Percentiles rank a stretch among this genome's conserved stretches.
Evolutionary conservation across 2,329 filamentous ascomycete species (phyloP).

Genomic region (Coniella vitis): DNA sequence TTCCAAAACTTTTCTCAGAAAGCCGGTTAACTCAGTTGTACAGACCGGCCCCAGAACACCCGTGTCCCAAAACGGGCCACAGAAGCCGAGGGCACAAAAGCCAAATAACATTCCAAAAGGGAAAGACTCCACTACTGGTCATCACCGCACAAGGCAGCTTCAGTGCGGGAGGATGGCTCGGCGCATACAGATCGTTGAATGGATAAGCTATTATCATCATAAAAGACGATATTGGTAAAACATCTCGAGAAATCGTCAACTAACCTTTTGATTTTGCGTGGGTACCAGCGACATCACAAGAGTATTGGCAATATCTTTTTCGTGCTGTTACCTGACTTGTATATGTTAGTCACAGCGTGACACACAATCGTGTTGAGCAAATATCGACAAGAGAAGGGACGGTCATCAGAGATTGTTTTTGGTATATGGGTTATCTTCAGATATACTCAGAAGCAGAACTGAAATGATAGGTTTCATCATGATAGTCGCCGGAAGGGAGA

Average conservation of each 20-base stretch:
- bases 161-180: conserved; percentile 69
- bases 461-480: conserved; percentile 61
- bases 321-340: not conserved
- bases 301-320: too few species aligned
- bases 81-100: conserved; percentile 47
- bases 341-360: conserved; percentile 1
- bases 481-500: conserved; percentile 24
- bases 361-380: not conserved
- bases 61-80: conserved; percentile 50
- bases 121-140: conserved; percentile 70
- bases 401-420: conserved; percentile 54
- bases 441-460: conserved; percentile 70
- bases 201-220: conserved; percentile 67
- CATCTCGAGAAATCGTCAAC: conserved; percentile 6
- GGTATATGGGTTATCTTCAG: conserved; percentile 60
- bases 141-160: conserved; percentile 48
- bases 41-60: conserved; percentile 25
- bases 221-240: conserved; percentile 16
- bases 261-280: conserved; percentile 6
- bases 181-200: conserved; percentile 64
- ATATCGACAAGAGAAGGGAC: not conserved
- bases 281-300: too few species aligned
- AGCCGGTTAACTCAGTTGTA: conserved; percentile 33
- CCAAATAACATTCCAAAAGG: conserved; percentile 47
- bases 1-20: conserved; percentile 17